Conservation (phyloP, 192 early-diverging fungal genomes). For the Tieghemiomyces parasiticus region DNA sequence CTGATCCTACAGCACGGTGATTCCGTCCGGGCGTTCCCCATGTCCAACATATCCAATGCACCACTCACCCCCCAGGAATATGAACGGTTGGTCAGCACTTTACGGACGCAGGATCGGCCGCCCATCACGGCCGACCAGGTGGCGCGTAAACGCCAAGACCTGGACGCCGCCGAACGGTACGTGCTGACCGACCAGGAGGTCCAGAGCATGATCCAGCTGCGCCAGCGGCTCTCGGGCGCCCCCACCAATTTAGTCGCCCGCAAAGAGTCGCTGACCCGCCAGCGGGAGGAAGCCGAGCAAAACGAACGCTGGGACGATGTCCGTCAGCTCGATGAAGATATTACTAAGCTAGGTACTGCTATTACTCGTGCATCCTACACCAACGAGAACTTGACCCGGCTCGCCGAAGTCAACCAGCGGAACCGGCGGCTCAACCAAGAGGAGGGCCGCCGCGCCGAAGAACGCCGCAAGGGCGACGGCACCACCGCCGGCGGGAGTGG, state of each 20-base stretch:
- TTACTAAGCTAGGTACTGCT: conserved; percentile 20
- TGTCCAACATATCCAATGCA: conserved; percentile 64
- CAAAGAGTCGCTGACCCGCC: conserved; percentile 30
- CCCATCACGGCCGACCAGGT: conserved; percentile 31
- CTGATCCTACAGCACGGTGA: conserved; percentile 53
- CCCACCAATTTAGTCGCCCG: conserved; percentile 25
- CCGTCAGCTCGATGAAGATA: conserved; percentile 21
- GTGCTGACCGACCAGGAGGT: conserved; percentile 45
- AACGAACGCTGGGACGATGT: conserved; percentile 29
- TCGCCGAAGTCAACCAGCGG: conserved; percentile 37
- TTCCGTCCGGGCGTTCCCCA: conserved; percentile 46
- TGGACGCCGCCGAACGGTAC: conserved; percentile 41
- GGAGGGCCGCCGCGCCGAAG: conserved; percentile 28
- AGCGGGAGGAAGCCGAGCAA: conserved; percentile 30
- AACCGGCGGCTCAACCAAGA: conserved; percentile 33
- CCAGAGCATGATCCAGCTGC: conserved; percentile 40
- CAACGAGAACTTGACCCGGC: conserved; percentile 26
- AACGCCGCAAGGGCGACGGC: neutral
- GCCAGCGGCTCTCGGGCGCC: conserved; percentile 25
- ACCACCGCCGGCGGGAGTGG: neutral
- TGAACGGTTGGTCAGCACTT: conserved; percentile 30
- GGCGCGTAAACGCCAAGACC: conserved; percentile 32
- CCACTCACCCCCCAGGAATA: conserved; percentile 47
- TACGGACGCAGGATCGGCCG: conserved; percentile 32
- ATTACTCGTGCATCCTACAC: conserved; percentile 14